Percentiles rank a stretch among this genome's conserved stretches.
Evolutionary conservation across 2,329 filamentous ascomycete species (phyloP).

Genomic region (Cryphonectria nitschkei): DNA sequence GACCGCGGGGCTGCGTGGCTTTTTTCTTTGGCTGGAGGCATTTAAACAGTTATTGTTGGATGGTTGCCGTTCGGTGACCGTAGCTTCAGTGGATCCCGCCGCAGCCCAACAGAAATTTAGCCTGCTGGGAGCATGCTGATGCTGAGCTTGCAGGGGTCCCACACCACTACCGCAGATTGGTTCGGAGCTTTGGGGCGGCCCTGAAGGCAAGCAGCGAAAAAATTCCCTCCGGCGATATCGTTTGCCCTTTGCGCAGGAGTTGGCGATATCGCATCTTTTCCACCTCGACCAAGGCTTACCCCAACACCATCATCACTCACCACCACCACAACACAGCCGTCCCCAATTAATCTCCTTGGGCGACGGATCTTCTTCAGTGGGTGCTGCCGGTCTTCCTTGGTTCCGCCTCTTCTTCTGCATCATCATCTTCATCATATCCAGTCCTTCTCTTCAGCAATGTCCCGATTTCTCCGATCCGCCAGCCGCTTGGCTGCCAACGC

Average conservation of each 20-base stretch:
- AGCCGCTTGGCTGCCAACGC: slow-evolving; percentile 47
- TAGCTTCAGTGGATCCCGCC: slow-evolving; percentile 14
- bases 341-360: slow-evolving; percentile 3
- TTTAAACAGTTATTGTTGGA: not conserved
- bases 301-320: not conserved
- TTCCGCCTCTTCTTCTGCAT: not conserved
- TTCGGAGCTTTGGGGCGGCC: slow-evolving; percentile 22
- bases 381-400: not conserved
- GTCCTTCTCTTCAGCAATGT: slow-evolving; percentile 41
- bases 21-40: not conserved
- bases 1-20: not conserved
- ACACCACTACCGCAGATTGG: slow-evolving; percentile 15
- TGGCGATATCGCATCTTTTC: slow-evolving; percentile 15
- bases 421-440: slow-evolving; percentile 9
- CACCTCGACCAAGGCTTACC: not conserved
- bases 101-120: slow-evolving; percentile 27
- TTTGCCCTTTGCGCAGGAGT: not conserved
- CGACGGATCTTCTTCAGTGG: not conserved
- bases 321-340: slow-evolving; percentile 4
- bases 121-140: slow-evolving; percentile 25
- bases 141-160: slow-evolving; percentile 18
- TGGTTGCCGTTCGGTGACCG: slow-evolving; percentile 24
- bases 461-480: slow-evolving; percentile 51
- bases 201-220: slow-evolving; percentile 14
- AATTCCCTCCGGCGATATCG: slow-evolving; percentile 25